phyloP scores from a whole-genome alignment of 2,329 filamentous ascomycete species.

The Penicillium oxalicum region DNA sequence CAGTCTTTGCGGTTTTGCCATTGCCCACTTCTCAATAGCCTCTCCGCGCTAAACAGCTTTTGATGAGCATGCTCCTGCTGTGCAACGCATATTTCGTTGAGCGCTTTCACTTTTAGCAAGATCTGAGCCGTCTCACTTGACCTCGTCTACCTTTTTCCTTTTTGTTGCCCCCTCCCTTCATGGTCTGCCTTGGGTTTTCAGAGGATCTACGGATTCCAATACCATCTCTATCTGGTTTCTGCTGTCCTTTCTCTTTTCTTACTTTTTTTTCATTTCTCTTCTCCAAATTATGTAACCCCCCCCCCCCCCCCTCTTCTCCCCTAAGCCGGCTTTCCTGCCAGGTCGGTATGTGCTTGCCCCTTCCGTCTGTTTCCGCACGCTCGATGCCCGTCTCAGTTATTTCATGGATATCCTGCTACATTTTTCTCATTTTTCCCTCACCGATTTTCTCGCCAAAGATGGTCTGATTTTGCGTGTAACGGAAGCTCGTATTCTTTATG shows the following conservation, averaged over 20 bases:
- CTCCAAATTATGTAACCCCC: not conserved
- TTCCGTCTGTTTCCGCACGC: conserved; percentile 4
- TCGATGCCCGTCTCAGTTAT: conserved; percentile 7
- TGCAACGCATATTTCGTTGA: conserved; percentile 38
- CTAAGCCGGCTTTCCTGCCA: not conserved
- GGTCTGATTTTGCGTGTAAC: conserved; percentile 34
- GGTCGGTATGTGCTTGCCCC: not conserved
- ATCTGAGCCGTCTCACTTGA: conserved; percentile 25
- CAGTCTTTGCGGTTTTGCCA: not conserved
- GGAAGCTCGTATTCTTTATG: conserved; percentile 34
- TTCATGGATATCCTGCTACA: conserved; percentile 16
- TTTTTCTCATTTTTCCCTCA: conserved; percentile 10
- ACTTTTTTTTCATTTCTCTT: conserved; percentile 10
- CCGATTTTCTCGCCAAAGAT: conserved; percentile 13
- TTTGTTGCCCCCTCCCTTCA: not conserved
- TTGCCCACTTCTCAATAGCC: conserved; percentile 17
- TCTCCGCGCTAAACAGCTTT: conserved; percentile 36
- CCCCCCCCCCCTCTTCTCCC: not conserved
- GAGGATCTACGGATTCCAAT: conserved; percentile 10
- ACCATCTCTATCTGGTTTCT: conserved; percentile 7
- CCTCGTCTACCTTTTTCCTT: conserved; percentile 6
- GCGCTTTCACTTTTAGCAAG: conserved; percentile 36
- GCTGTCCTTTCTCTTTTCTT: conserved; percentile 6
- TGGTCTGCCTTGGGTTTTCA: too few species aligned
- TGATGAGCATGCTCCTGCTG: conserved; percentile 39